Conservation (phyloP, 495 filamentous ascomycete genomes). For the Aspergillus nanangensis region DNA sequence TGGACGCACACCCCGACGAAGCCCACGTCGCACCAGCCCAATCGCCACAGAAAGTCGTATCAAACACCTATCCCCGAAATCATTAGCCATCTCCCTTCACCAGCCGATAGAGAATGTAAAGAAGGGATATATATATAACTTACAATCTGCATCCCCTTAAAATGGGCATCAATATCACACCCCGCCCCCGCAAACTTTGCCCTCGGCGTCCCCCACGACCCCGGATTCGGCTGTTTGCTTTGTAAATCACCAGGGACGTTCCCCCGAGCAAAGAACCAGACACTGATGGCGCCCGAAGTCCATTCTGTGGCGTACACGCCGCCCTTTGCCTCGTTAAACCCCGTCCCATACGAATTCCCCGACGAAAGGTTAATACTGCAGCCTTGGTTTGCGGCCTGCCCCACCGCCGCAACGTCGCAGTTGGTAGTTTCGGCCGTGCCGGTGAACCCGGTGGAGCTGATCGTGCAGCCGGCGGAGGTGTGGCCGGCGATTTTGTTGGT, state of each 20-base stretch:
- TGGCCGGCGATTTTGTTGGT: slow-evolving; percentile 63
- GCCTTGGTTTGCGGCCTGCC: slow-evolving; percentile 45
- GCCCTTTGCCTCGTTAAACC: slow-evolving; percentile 55
- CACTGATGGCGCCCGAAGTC: slow-evolving; percentile 51
- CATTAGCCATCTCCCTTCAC: neutral
- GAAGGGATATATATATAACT: slow-evolving; percentile 1
- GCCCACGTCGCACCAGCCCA: slow-evolving; percentile 52
- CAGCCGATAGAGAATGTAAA: neutral
- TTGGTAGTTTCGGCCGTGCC: slow-evolving; percentile 35
- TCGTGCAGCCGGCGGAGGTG: slow-evolving; percentile 55
- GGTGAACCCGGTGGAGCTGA: slow-evolving; percentile 42
- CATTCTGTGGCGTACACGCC: slow-evolving; percentile 64
- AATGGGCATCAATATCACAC: slow-evolving; percentile 59
- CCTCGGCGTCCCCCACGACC: slow-evolving; percentile 52
- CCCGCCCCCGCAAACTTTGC: slow-evolving; percentile 54
- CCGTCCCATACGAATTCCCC: slow-evolving; percentile 43
- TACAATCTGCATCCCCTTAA: slow-evolving; percentile 59
- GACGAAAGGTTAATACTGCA: slow-evolving; percentile 43
- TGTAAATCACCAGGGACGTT: slow-evolving; percentile 50
- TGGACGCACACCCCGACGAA: slow-evolving; percentile 22
- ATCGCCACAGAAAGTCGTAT: slow-evolving; percentile 66
- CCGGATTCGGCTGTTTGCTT: slow-evolving; percentile 48
- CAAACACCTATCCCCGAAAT: slow-evolving; percentile 42
- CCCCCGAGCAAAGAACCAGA: slow-evolving; percentile 56
- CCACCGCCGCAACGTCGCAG: slow-evolving; percentile 49